Evolutionary conservation across 2,329 filamentous ascomycete genomes (phyloP).

Genomic region (Sporothrix schenckii): DNA sequence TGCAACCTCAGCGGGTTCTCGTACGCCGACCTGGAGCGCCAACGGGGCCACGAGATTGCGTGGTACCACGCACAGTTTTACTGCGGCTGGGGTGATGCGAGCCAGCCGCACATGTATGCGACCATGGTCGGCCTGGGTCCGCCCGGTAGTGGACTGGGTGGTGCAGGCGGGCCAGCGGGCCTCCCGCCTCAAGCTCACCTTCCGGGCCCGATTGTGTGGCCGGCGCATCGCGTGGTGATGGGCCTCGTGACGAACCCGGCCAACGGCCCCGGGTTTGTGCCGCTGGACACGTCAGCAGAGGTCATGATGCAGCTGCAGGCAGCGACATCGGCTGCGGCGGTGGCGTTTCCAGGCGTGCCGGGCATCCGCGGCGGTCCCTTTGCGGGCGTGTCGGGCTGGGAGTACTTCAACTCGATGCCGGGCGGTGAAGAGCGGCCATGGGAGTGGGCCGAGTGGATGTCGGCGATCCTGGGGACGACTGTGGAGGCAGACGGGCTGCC

Average conservation of each 20-base stretch:
- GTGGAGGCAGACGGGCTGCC: conserved; percentile 26
- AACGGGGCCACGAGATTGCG: conserved; percentile 64
- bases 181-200: conserved; percentile 59
- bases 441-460: conserved; percentile 73
- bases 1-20: conserved; percentile 74
- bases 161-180: conserved; percentile 61
- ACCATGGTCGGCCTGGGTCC: conserved; percentile 60
- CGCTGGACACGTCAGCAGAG: conserved; percentile 58
- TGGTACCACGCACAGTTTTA: conserved; percentile 90
- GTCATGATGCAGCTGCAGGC: conserved; percentile 57
- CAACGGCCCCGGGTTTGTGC: conserved; percentile 69
- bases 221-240: conserved; percentile 68
- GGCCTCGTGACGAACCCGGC: conserved; percentile 74
- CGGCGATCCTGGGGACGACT: conserved; percentile 42
- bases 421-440: conserved; percentile 63
- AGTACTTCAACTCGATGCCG: conserved; percentile 75
- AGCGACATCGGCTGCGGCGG: conserved; percentile 11
- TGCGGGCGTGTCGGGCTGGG: conserved; percentile 84
- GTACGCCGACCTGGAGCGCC: conserved; percentile 69
- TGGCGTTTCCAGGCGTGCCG: conserved; percentile 14
- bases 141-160: conserved; percentile 67
- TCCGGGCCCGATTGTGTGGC: conserved; percentile 67
- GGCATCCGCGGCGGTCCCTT: conserved; percentile 48
- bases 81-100: conserved; percentile 75
- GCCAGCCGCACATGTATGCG: conserved; percentile 53